Evolutionary conservation across 441 rosid genomes (phyloP).

Genomic region (Pelargonium fulgidum): DNA sequence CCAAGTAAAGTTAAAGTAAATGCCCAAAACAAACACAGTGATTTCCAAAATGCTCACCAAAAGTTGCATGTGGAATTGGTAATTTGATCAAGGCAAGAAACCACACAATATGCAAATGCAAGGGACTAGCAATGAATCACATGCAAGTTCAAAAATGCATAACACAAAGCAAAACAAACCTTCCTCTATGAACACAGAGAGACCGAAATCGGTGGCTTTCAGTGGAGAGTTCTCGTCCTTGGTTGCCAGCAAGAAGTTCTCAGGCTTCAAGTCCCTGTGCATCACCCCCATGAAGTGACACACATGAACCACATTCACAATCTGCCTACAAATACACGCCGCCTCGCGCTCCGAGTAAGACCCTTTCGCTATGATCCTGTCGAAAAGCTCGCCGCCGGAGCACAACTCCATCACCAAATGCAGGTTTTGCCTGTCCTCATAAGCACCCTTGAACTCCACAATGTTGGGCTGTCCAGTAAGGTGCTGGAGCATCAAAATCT

Average conservation of each 20-base stretch:
- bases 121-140: too few relatives aligned
- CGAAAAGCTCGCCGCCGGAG: slow-evolving; percentile 63
- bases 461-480: background rate
- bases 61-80: too few relatives aligned
- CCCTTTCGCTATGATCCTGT: slow-evolving; percentile 48
- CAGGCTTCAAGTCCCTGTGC: slow-evolving; percentile 27
- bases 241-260: slow-evolving; percentile 53
- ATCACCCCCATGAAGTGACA: slow-evolving; percentile 19
- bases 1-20: too few relatives aligned
- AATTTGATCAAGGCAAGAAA: too few relatives aligned
- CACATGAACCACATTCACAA: slow-evolving; percentile 53
- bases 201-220: slow-evolving; percentile 56
- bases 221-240: slow-evolving; percentile 32
- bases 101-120: too few relatives aligned
- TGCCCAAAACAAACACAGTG: too few relatives aligned
- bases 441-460: background rate
- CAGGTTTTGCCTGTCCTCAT: slow-evolving; percentile 1
- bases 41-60: too few relatives aligned
- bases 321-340: slow-evolving; percentile 43
- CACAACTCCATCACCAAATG: slow-evolving; percentile 15
- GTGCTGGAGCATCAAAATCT: background rate
- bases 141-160: too few relatives aligned
- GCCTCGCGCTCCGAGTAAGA: slow-evolving; percentile 51
- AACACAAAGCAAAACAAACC: too few relatives aligned
- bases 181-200: slow-evolving; percentile 56